Evolutionary conservation across 2,329 filamentous ascomycete species (phyloP).

Genomic region (Trichoderma semiorbis): DNA sequence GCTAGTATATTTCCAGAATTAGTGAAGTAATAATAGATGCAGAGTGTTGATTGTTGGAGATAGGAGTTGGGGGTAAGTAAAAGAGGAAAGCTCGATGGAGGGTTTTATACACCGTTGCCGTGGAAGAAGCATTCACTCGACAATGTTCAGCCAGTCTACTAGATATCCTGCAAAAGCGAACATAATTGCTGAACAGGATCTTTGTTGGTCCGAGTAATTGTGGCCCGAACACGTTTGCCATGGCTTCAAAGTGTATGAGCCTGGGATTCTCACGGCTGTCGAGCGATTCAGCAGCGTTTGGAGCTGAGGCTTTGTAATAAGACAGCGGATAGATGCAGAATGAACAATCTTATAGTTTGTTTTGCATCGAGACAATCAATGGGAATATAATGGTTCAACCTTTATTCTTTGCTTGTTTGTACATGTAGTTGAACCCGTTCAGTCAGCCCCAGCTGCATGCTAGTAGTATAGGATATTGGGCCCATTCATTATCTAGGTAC

Average conservation of each 20-base stretch:
- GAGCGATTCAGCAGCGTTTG: too few species aligned
- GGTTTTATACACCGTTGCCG: neutral
- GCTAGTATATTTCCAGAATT: too few species aligned
- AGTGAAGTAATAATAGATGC: neutral
- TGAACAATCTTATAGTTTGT: too few species aligned
- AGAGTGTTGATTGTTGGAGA: neutral
- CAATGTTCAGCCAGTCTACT: neutral
- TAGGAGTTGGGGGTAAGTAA: too few species aligned
- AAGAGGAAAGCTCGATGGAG: too few species aligned
- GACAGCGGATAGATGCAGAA: neutral
- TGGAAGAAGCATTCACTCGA: neutral
- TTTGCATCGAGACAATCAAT: too few species aligned
- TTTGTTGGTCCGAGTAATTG: neutral
- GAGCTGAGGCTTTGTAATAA: too few species aligned
- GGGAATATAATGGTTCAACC: neutral
- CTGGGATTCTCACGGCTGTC: too few species aligned
- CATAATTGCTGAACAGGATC: neutral
- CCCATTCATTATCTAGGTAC: neutral
- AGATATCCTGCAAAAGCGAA: neutral
- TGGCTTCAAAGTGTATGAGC: too few species aligned
- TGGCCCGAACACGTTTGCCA: too few species aligned
- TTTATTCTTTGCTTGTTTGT: neutral
- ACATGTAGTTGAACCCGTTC: neutral
- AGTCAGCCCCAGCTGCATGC: neutral
- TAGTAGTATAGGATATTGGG: neutral